A percentile compares a stretch with the other conserved stretches of the same genome.
phyloP scores from a whole-genome alignment of 2,329 filamentous ascomycete species.

The Nannizzia gypsea region DNA sequence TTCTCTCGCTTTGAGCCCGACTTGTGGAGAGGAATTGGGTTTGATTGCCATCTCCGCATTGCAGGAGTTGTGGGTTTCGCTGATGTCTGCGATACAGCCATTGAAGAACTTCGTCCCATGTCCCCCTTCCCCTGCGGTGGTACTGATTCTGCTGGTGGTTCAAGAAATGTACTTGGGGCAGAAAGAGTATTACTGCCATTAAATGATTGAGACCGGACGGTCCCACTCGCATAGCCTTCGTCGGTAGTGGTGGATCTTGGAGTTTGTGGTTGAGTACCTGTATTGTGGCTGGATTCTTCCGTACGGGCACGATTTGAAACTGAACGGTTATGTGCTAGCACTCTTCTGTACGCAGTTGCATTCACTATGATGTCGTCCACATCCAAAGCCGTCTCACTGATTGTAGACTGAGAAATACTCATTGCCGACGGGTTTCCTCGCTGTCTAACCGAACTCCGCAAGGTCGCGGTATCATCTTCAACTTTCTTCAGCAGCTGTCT shows the following conservation, averaged over 20 bases:
- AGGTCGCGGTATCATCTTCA: constrained; percentile 27
- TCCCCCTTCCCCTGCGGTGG: not conserved
- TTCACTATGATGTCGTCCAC: constrained; percentile 22
- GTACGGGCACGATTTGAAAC: not conserved
- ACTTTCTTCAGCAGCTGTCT: constrained; percentile 27
- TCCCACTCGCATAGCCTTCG: constrained; percentile 21
- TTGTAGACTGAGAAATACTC: constrained; percentile 20
- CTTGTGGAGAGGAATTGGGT: not conserved
- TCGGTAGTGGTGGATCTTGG: constrained; percentile 14
- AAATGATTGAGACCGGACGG: constrained; percentile 7
- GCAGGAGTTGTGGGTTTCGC: not conserved
- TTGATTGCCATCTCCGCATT: constrained; percentile 2
- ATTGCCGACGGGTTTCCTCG: constrained; percentile 21
- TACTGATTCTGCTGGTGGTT: not conserved
- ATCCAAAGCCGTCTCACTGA: constrained; percentile 24
- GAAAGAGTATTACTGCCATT: not conserved
- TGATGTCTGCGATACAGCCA: not conserved
- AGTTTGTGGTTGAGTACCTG: not conserved
- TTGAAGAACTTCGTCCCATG: not conserved
- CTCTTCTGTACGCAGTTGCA: constrained; percentile 19
- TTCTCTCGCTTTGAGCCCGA: constrained; percentile 7
- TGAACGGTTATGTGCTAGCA: constrained; percentile 9
- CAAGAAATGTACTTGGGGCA: not conserved
- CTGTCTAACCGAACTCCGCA: constrained; percentile 21
- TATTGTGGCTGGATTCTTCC: not conserved